Evolutionary conservation across 768 basidiomycete species (phyloP).

Genomic region (Macrolepiota fuliginosa): DNA sequence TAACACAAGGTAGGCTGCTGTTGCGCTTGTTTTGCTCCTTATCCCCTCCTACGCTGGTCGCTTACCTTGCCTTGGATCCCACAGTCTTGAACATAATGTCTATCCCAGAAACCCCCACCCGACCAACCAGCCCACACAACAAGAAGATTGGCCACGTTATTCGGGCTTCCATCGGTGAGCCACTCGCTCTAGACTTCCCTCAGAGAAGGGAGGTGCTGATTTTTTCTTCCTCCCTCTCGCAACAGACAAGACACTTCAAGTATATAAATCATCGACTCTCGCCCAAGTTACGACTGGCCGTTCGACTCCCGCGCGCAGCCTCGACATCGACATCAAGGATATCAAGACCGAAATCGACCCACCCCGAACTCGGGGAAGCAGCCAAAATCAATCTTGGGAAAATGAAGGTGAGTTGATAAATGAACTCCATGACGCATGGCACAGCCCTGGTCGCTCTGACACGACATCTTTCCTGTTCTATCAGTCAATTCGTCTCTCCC

Average conservation of each 20-base stretch:
- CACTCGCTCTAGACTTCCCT: background rate
- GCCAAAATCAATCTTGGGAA: conserved; percentile 45
- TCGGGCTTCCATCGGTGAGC: conserved; percentile 71
- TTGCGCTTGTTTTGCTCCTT: conserved; percentile 2
- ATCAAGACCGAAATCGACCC: conserved; percentile 12
- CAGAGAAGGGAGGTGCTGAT: background rate
- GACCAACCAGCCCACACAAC: background rate
- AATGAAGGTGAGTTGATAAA: conserved; percentile 32
- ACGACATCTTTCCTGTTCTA: background rate
- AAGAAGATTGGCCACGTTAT: conserved; percentile 32
- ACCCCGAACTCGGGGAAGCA: conserved; percentile 12
- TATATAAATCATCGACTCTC: conserved; percentile 65
- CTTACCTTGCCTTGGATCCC: conserved; percentile 6
- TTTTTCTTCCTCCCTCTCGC: background rate
- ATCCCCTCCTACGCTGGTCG: background rate
- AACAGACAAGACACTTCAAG: conserved; percentile 63
- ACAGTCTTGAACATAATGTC: conserved; percentile 21
- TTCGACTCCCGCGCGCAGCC: conserved; percentile 40
- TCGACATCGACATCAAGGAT: conserved; percentile 33
- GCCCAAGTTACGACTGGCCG: conserved; percentile 38
- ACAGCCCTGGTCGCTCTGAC: conserved; percentile 28
- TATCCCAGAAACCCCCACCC: conserved; percentile 19
- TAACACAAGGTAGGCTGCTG: conserved; percentile 26
- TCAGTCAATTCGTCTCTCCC: conserved; percentile 51
- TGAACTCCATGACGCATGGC: conserved; percentile 26